Base-by-base conservation (phyloP, 1,284 basidiomycete genomes). In the Sanghuangporus weigelae region DNA sequence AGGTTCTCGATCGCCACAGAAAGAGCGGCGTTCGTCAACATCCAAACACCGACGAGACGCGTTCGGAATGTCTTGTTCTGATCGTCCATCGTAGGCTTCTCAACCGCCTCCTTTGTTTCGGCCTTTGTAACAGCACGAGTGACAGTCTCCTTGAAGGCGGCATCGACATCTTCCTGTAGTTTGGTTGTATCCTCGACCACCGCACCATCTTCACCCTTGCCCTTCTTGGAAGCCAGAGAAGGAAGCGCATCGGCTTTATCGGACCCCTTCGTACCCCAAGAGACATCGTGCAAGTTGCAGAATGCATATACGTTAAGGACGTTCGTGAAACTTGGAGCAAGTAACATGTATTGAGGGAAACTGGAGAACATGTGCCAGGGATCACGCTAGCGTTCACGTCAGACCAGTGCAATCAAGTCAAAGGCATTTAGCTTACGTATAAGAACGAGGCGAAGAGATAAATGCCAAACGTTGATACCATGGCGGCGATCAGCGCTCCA, bases 301-400 rank as follows among this genome's bases (percentile, higher is more conserved):
- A 98, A 98, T 0, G 95, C 94, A 72, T 97, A 98, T 39, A 96
- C 93, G 75, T 97, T 97, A 69, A 98, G 84, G 35, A 97, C 89
- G 72, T 97, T 98, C 57, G 89, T 95, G 78, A 96, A 96, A 69
- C 90, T 93, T 0, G 93, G 93, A 16, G 95, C 95, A 60, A 97
- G 75, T 67, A 89, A 86, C 69, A 97, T 78, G 74, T 97, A 98
- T 75, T 97, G 96, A 69, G 90, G 81, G 82, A 98, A 96, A 71
- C 93, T 95, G n/a, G 93, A 94, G 75, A 96, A 86, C 89, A 99
- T 93, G 74, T 98, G 96, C 96, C 96, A 98, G 6, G 96, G 96
- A 76, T 98, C 96, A 65, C 91, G 85, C 90, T 95, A 67, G 16
- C 26, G 64, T 48, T 53, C 62, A 66, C 66, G 38, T 64, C 14